Evolutionary conservation across 2,329 filamentous ascomycete genomes (phyloP).

Genomic region (Trichothecium sympodiale): DNA sequence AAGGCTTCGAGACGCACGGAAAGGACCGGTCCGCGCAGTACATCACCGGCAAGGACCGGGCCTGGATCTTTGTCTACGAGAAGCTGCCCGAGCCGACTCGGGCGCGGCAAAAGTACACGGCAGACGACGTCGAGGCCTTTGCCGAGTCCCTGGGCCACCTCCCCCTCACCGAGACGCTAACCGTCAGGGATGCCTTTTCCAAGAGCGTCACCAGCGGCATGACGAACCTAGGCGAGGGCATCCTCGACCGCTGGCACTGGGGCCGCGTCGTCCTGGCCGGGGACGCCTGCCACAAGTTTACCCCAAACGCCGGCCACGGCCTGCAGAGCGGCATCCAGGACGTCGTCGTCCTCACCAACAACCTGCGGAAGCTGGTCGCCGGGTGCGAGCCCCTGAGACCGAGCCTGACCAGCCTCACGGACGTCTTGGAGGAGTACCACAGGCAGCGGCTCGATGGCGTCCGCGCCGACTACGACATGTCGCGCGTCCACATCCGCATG

Average conservation of each 20-base stretch:
- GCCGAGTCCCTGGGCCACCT: conserved; percentile 14
- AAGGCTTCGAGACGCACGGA: conserved; percentile 14
- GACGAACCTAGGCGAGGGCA: conserved; percentile 18
- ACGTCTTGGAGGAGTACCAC: conserved; percentile 2
- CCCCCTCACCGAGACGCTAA: conserved; percentile 11
- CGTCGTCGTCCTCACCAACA: conserved; percentile 12
- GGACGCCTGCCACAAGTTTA: conserved; percentile 21
- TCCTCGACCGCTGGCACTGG: conserved; percentile 15
- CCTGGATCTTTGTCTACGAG: conserved; percentile 16
- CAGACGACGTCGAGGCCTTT: conserved; percentile 15
- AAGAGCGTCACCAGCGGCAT: conserved; percentile 8
- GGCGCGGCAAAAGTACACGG: conserved; percentile 14
- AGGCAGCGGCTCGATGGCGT: background rate
- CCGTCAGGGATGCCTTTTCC: conserved; percentile 15
- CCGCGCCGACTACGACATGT: too few species aligned
- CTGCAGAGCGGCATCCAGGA: conserved; percentile 19
- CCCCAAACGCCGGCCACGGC: conserved; percentile 17
- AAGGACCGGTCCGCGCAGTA: conserved; percentile 13
- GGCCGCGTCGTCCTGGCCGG: conserved; percentile 18
- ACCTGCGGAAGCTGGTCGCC: conserved; percentile 11
- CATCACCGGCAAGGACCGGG: conserved; percentile 11
- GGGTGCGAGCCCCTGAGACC: background rate
- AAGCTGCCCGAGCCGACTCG: conserved; percentile 13
- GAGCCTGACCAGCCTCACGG: background rate
- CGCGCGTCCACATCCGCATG: too few species aligned